Percentiles rank a stretch among this genome's conserved stretches.
Evolutionary conservation across 2,329 filamentous ascomycete genomes (phyloP).

Genomic region (Aureobasidium sp.): DNA sequence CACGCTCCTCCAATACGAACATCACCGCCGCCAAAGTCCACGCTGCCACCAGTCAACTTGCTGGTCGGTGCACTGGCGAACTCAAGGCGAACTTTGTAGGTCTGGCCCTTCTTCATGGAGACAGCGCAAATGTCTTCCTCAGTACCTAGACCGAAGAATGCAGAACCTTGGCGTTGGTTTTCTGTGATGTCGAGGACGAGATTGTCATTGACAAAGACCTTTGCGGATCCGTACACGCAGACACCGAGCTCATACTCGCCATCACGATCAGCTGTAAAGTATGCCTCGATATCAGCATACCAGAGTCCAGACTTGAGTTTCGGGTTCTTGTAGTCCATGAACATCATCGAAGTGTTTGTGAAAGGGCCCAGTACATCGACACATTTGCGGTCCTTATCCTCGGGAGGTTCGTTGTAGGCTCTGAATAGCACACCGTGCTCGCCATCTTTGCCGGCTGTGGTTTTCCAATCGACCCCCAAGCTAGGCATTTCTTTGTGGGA

Average conservation of each 20-base stretch:
- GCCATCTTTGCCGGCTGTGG: not conserved
- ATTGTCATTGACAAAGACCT: slow-evolving; percentile 51
- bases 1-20: slow-evolving; percentile 53
- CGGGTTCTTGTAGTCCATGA: slow-evolving; percentile 45
- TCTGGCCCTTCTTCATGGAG: slow-evolving; percentile 50
- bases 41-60: slow-evolving; percentile 50
- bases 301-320: slow-evolving; percentile 29
- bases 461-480: not conserved
- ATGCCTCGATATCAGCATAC: slow-evolving; percentile 45
- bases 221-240: slow-evolving; percentile 58
- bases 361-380: slow-evolving; percentile 44
- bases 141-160: slow-evolving; percentile 58
- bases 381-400: slow-evolving; percentile 34
- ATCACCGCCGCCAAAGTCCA: slow-evolving; percentile 59
- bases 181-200: slow-evolving; percentile 56
- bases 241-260: slow-evolving; percentile 58
- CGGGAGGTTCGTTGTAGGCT: slow-evolving; percentile 49
- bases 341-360: slow-evolving; percentile 31
- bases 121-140: slow-evolving; percentile 54
- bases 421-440: slow-evolving; percentile 6
- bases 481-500: slow-evolving; percentile 14
- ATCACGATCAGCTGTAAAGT: slow-evolving; percentile 52
- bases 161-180: slow-evolving; percentile 51
- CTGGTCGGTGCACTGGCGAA: slow-evolving; percentile 59
- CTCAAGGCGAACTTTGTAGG: slow-evolving; percentile 52